Conservation (phyloP, 2,329 filamentous ascomycete species). For the Myriangium duriaei region DNA sequence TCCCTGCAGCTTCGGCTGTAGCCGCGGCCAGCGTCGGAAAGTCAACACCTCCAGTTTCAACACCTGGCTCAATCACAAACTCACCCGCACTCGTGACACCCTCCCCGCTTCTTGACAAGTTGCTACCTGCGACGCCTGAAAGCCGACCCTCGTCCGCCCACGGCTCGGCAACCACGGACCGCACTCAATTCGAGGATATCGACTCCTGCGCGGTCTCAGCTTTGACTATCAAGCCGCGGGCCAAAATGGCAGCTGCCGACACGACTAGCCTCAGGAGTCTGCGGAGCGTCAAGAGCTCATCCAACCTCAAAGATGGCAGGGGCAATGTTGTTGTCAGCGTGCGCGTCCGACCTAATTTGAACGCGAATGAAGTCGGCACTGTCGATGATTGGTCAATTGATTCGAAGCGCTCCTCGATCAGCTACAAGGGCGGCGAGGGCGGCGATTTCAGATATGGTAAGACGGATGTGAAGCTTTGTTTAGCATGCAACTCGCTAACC, state of each 20-base stretch:
- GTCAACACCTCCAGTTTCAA: constrained; percentile 60
- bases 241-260: constrained; percentile 15
- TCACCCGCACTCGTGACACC: too few relatives aligned
- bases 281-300: constrained; percentile 3
- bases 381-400: constrained; percentile 91
- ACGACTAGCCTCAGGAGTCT: constrained; percentile 20
- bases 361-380: constrained; percentile 44
- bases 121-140: constrained; percentile 68
- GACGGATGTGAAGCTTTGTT: constrained; percentile 17
- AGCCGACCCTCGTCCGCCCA: constrained; percentile 87
- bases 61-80: too few relatives aligned
- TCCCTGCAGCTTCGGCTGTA: constrained; percentile 28
- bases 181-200: constrained; percentile 74
- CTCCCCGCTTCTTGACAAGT: constrained; percentile 63
- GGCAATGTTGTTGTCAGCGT: constrained; percentile 96
- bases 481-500: constrained; percentile 6
- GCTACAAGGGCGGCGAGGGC: constrained; percentile 76
- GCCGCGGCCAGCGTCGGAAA: constrained; percentile 63
- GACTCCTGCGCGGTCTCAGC: constrained; percentile 46
- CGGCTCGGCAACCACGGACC: constrained; percentile 82
- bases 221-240: background rate
- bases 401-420: constrained; percentile 65
- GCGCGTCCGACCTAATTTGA: constrained; percentile 73
- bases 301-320: constrained; percentile 54
- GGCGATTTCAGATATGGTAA: constrained; percentile 87